Evolutionary conservation across 805 yeast genomes (phyloP).

Genomic region (Kregervanrija pseudodelftensis): DNA sequence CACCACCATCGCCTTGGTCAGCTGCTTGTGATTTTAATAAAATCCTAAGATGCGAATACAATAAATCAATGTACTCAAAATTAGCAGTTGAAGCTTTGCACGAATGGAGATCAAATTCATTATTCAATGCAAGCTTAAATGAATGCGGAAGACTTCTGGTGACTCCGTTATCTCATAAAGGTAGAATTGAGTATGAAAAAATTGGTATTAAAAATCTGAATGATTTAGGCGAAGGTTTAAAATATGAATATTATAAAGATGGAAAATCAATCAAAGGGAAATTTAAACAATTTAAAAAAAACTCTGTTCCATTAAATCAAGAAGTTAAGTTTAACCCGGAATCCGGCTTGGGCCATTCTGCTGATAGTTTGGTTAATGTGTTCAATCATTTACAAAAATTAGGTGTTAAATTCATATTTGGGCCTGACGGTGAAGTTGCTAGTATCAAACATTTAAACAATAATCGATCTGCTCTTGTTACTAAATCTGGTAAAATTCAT

Average conservation of each 20-base stretch:
- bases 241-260: constrained; percentile 21
- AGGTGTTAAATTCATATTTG: constrained; percentile 31
- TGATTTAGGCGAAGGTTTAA: constrained; percentile 17
- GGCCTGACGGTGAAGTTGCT: constrained; percentile 19
- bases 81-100: constrained; percentile 37
- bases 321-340: constrained; percentile 30
- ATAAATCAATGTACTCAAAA: constrained; percentile 34
- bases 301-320: constrained; percentile 9
- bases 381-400: constrained; percentile 17
- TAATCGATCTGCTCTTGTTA: not conserved
- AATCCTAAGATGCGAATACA: constrained; percentile 41
- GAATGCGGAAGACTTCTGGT: constrained; percentile 36
- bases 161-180: constrained; percentile 25
- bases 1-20: constrained; percentile 39
- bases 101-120: constrained; percentile 29
- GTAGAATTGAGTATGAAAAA: constrained; percentile 31
- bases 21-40: constrained; percentile 45
- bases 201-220: constrained; percentile 28
- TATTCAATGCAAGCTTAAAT: constrained; percentile 25
- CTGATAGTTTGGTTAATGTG: constrained; percentile 28
- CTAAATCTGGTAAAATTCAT: constrained; percentile 18
- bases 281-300: constrained; percentile 11
- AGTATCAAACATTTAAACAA: constrained; percentile 3
- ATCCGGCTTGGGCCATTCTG: constrained; percentile 35
- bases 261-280: constrained; percentile 24